Evolutionary conservation across 805 yeast genomes (phyloP), one percentile per base, ranked within the genome.

Genomic region (baker's yeast (Saccharomyces cerevisiae)): DNA sequence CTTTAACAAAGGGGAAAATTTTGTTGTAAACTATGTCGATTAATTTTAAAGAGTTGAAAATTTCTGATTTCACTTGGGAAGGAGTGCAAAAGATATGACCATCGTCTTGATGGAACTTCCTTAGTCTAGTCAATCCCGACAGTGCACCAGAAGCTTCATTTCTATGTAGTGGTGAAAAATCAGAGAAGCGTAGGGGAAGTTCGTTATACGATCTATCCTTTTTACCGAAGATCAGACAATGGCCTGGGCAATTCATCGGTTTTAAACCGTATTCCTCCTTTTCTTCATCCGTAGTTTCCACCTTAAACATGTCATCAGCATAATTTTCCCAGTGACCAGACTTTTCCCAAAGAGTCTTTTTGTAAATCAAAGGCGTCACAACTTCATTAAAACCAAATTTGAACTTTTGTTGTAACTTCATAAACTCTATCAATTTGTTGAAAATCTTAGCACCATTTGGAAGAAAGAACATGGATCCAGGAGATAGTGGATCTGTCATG

Each of bases 291-390:
- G 64, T 76, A 1, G 91, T 87, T 54, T 80, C 84, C 1, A 91
- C 96, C 62, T 81, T 79, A 67, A 91, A 92, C 99, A 92, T 92
- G 69, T 92, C 98, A 41, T 88, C 92, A 61, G 88, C 81, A 68
- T 94, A 92, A 66, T 92, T 91, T 11, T 84, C 87, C 97, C 97
- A 92, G 71, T 94, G 99, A 0, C 98, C 98, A 10, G 96, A 86
- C 51, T 78, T 81, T 69, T 90, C 86, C 97, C 97, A 94, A 17
- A 94, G 73, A 41, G 82, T 79, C 55, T 83, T 84, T 61, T 85
- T 87, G 72, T 85, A 94, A 13, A 94, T 85, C 60, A 92, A 76
- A 1, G 99, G 99, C 0, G 97, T 88, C 28, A 92, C 81, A 5
- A 94, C 97, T 71, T 94, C 98, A 55, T 87, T 83, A 65, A 90